Evolutionary conservation across 2,329 filamentous ascomycete genomes (phyloP).

Genomic region (Aspergillus ochraceoroseus): DNA sequence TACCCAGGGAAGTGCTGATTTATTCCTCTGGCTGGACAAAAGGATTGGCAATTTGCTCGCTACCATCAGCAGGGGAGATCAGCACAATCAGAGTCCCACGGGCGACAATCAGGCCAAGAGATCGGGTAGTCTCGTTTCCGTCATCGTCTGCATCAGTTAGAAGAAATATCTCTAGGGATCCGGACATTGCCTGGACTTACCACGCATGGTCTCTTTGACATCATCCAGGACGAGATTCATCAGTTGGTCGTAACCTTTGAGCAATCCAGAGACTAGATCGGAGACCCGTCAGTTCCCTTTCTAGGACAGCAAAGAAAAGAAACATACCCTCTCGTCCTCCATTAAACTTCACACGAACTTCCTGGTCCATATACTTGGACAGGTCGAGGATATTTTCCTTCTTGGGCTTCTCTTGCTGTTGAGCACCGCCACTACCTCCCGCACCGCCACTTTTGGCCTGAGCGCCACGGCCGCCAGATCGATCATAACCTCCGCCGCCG

Average conservation of each 20-base stretch:
- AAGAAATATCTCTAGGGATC: background rate
- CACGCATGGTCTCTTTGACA: conserved; percentile 82
- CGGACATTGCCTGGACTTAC: conserved; percentile 48
- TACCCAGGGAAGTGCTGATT: too few relatives aligned
- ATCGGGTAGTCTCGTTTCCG: conserved; percentile 75
- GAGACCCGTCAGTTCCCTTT: conserved; percentile 6
- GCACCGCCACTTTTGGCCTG: conserved; percentile 48
- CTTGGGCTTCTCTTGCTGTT: conserved; percentile 71
- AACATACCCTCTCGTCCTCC: conserved; percentile 76
- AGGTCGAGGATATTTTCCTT: conserved; percentile 98
- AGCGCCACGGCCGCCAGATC: conserved; percentile 41
- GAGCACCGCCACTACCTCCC: conserved; percentile 41
- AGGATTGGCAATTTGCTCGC: conserved; percentile 92
- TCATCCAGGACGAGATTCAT: conserved; percentile 98
- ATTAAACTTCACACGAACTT: conserved; percentile 92
- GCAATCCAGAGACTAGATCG: conserved; percentile 81
- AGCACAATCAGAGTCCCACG: conserved; percentile 88
- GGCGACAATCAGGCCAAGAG: conserved; percentile 81
- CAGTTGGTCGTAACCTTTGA: conserved; percentile 94
- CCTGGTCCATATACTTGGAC: conserved; percentile 94
- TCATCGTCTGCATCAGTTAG: conserved; percentile 67
- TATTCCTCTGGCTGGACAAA: conserved; percentile 71
- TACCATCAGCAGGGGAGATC: conserved; percentile 88
- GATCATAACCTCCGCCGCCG: conserved; percentile 41
- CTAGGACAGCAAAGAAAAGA: background rate